Evolutionary conservation across 2,329 filamentous ascomycete genomes (phyloP), one percentile per base, ranked within the genome.

Genomic region (Shiraia sp.): DNA sequence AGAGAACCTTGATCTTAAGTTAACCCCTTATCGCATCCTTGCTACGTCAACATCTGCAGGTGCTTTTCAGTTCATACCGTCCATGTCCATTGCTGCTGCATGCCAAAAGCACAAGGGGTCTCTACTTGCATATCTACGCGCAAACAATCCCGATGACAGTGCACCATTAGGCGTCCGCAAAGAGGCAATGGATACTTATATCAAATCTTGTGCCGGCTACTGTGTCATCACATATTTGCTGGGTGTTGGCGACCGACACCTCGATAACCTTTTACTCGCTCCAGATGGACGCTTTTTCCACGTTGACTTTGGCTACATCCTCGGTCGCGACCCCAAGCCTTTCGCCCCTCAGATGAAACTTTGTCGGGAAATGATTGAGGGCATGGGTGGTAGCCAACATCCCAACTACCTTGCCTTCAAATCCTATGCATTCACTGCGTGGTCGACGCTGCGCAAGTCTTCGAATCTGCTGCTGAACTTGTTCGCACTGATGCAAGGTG

Each of bases 221-320:
- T 97, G 93, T 68, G 93, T 99, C 10, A 96, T 99, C 55, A 99
- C 95, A 0, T 99, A 99, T 68, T 88, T 99, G 12, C 81, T 99
- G 10, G 95, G 93, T 23, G 93, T 99, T 2, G 93, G 93, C 14
- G 93, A 99, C 66, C 85, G 93, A 2, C 93, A 99, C 71, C 79
- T 97, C 2, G 93, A 99, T 68, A 99, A 99, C 61, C 81, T 99
- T 1, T 83, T 99, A 17, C 82, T 99, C 4, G 83, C 90, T 0
- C 91, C 93, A 1, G 87, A 91, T 55, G 93, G 83, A 4, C 90
- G 95, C 70, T 99, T 99, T 76, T 96, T 99, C 79, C 93, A 99
- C 67, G 91, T 92, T 22, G 93, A 99, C 69, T 99, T 99, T 61
- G 93, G 95, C 29, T 99, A 95, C 71, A 99, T 99, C 49, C 85